Base-by-base conservation (phyloP, 2,329 filamentous ascomycete genomes). In the Colletotrichum sp. region DNA sequence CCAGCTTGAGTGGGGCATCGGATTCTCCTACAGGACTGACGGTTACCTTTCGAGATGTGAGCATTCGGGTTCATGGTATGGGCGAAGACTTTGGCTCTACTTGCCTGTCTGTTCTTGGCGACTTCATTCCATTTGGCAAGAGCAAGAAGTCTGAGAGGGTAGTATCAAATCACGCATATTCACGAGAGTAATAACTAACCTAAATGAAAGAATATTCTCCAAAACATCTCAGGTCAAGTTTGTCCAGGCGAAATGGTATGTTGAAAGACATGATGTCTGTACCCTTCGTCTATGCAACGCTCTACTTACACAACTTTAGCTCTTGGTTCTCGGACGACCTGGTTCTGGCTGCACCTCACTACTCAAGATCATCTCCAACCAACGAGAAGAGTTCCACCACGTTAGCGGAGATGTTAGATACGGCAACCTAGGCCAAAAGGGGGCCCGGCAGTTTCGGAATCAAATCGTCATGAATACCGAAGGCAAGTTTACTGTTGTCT, bases 391-490 rank as follows among this genome's bases (percentile, higher is more conserved):
- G 28, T 84, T 82, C 55, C 76, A 78, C 12, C 75, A 79, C n/a
- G 81, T 84, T 6, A 63, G 70, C 0, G 82, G 82, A 1, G 77
- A 82, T 7, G 78, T 80, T 0, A 65, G 75, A 16, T 84, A 81
- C 34, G 82, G 82, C 10, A 80, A 76, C 70, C 78, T 83, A 55
- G 67, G 76, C 21, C 77, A 78, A 30, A 72, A 78, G 7, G 72
- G 80, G 48, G 81, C 82, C 7, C 78, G 71, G 66, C 77, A 77
- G 34, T 80, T 79, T 61, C 77, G 81, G 4, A 79, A 82, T 21
- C 79, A 83, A 28, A 80, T 84, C n/a, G 77, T 82, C 7, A 80
- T 83, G 67, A 83, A 83, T 67, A 82, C 81, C 0, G 82, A 84
- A 78, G 81, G 59, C 28, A 61, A 61, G 28, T 59, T 16, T 28